Conservation (phyloP, 2,329 filamentous ascomycete species). For the Cercospora sp. region DNA sequence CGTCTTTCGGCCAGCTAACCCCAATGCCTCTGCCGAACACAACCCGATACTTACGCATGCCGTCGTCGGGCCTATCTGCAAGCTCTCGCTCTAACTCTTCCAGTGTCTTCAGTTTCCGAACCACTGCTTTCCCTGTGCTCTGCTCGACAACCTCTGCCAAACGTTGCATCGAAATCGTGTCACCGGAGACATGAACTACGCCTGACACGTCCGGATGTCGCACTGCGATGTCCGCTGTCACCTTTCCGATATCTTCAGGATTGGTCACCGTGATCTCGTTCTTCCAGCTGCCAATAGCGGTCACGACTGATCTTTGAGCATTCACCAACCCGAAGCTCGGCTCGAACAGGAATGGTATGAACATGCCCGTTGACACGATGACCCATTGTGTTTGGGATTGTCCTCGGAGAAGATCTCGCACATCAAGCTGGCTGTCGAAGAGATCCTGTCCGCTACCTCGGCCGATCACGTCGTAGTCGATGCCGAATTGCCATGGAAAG, state of each 20-base stretch:
- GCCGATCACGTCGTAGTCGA: slow-evolving; percentile 68
- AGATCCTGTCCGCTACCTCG: slow-evolving; percentile 61
- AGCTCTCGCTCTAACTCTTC: slow-evolving; percentile 51
- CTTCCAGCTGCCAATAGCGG: slow-evolving; percentile 62
- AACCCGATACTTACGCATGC: slow-evolving; percentile 60
- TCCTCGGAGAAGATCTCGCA: slow-evolving; percentile 54
- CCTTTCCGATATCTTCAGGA: slow-evolving; percentile 62
- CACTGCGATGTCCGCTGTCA: slow-evolving; percentile 59
- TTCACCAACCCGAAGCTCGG: slow-evolving; percentile 64
- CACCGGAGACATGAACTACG: slow-evolving; percentile 62
- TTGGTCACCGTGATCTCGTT: slow-evolving; percentile 64
- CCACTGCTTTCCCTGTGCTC: slow-evolving; percentile 47
- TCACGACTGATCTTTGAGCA: slow-evolving; percentile 32
- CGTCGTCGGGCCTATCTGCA: slow-evolving; percentile 49
- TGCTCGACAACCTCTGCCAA: slow-evolving; percentile 54
- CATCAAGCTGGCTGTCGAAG: slow-evolving; percentile 67
- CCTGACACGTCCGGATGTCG: slow-evolving; percentile 41
- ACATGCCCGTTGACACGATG: slow-evolving; percentile 68
- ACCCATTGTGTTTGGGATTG: slow-evolving; percentile 56
- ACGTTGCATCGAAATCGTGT: slow-evolving; percentile 60
- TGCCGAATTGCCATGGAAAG: slow-evolving; percentile 73
- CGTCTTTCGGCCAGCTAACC: slow-evolving; percentile 58
- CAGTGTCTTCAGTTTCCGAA: slow-evolving; percentile 54
- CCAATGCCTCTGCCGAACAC: slow-evolving; percentile 62
- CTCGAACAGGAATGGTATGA: slow-evolving; percentile 70